These are phyloP conservation scores for Nicotiana tomentosiformis DNA, from an alignment of 257 asterid species.

Conservation along the genomic window DNA sequence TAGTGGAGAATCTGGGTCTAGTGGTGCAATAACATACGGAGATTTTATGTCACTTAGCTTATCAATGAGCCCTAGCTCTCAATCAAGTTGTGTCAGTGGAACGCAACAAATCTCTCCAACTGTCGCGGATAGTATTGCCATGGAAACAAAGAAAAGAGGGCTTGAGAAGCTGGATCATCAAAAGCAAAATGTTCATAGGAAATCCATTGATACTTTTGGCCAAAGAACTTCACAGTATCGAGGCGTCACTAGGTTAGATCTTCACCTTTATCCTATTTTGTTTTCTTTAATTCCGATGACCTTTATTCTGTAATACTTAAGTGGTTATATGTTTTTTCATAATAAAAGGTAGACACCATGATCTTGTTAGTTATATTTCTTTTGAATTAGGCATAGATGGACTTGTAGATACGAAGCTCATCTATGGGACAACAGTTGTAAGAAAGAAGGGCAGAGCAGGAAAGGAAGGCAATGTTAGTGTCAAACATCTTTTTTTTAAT, in stretches of 20 bases:
- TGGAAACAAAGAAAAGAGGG: conserved; percentile 72
- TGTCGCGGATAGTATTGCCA: conserved; percentile 32
- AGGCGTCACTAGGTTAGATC: conserved; percentile 67
- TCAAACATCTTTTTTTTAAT: neutral
- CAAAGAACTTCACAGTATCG: conserved; percentile 93
- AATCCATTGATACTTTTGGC: conserved; percentile 91
- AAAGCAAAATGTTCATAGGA: conserved; percentile 76
- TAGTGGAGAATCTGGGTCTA: conserved; percentile 30
- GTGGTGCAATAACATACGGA: conserved; percentile 50
- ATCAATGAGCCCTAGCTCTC: conserved; percentile 95
- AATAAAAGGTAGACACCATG: neutral
- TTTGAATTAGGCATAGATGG: conserved; percentile 76
- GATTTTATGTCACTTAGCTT: conserved; percentile 70
- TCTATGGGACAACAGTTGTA: conserved; percentile 96
- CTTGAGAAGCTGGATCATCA: conserved; percentile 43
- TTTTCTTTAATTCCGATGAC: too few species aligned
- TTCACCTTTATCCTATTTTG: neutral
- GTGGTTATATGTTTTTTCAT: neutral
- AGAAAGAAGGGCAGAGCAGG: conserved; percentile 94
- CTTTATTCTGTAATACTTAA: too few species aligned
- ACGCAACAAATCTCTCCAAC: conserved; percentile 47
- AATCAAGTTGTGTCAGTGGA: conserved; percentile 72
- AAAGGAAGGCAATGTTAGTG: conserved; percentile 88
- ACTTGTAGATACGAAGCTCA: conserved; percentile 98
- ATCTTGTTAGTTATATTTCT: neutral